phyloP scores from a whole-genome alignment of 805 yeast species.

The Tetrapisispora nanseiensis region DNA sequence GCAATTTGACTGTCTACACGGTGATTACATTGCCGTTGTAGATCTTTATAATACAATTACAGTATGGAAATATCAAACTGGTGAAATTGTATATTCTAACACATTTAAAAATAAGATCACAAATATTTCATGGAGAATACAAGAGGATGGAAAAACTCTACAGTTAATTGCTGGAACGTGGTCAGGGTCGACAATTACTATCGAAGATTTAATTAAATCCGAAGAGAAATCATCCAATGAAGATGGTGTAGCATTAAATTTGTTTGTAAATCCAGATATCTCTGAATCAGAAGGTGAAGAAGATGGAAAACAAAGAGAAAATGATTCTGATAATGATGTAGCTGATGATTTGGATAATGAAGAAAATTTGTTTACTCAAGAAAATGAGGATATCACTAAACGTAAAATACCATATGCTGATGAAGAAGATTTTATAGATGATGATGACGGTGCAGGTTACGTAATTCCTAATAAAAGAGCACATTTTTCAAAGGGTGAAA shows the following conservation, averaged over 20 bases:
- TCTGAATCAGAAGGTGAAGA: conserved; percentile 8
- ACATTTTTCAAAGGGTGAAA: neutral
- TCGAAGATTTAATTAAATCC: conserved; percentile 17
- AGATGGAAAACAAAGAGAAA: conserved; percentile 8
- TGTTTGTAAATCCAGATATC: conserved; percentile 27
- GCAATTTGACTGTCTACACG: conserved; percentile 48
- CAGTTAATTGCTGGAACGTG: conserved; percentile 30
- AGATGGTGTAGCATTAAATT: conserved; percentile 7
- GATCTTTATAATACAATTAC: conserved; percentile 42
- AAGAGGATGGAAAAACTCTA: conserved; percentile 13
- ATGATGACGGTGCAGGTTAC: conserved; percentile 52
- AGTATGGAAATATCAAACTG: conserved; percentile 44
- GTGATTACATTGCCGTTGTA: conserved; percentile 49
- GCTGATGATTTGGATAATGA: conserved; percentile 7
- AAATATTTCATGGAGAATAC: conserved; percentile 31
- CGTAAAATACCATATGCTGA: conserved; percentile 27
- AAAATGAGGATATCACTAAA: conserved; percentile 16
- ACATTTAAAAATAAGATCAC: conserved; percentile 22
- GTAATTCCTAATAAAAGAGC: conserved; percentile 8
- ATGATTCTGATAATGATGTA: conserved; percentile 22
- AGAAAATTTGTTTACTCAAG: conserved; percentile 20
- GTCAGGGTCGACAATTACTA: conserved; percentile 33
- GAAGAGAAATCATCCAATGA: conserved; percentile 4
- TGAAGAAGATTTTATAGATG: conserved; percentile 43
- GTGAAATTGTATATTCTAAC: conserved; percentile 28